phyloP scores from a whole-genome alignment of 305 asterid genomes.

The Solanum hybrid region DNA sequence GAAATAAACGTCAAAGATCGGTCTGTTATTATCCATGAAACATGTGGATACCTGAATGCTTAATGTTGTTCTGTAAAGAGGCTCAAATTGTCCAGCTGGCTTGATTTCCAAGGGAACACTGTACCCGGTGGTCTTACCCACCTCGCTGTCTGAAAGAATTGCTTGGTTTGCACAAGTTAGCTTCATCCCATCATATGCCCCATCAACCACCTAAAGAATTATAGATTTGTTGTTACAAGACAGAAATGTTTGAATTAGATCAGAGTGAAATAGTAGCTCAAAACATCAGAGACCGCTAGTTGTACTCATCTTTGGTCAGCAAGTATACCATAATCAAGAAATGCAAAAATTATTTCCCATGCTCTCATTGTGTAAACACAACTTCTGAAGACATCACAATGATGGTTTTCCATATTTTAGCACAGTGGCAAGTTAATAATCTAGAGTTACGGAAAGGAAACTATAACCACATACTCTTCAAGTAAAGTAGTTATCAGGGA shows the following conservation, averaged over 20 bases:
- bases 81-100: slow-evolving; percentile 98
- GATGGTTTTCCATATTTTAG: background rate
- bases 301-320: background rate
- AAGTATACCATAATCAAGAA: background rate
- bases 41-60: slow-evolving; percentile 56
- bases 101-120: slow-evolving; percentile 81
- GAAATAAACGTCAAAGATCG: background rate
- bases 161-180: slow-evolving; percentile 74
- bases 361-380: background rate
- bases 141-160: slow-evolving; percentile 53
- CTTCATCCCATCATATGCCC: slow-evolving; percentile 76
- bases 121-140: slow-evolving; percentile 52
- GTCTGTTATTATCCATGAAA: background rate
- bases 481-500: background rate
- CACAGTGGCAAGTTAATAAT: background rate
- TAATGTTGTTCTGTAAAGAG: slow-evolving; percentile 68
- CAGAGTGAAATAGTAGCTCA: background rate
- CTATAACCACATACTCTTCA: background rate
- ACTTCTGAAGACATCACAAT: background rate
- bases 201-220: slow-evolving; percentile 62
- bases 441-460: background rate
- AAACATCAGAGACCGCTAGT: background rate
- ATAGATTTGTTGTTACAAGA: slow-evolving; percentile 5
- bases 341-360: background rate
- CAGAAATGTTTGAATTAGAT: background rate